Conservation (phyloP, 2,329 filamentous ascomycete species). For the Claviceps digitariae region DNA sequence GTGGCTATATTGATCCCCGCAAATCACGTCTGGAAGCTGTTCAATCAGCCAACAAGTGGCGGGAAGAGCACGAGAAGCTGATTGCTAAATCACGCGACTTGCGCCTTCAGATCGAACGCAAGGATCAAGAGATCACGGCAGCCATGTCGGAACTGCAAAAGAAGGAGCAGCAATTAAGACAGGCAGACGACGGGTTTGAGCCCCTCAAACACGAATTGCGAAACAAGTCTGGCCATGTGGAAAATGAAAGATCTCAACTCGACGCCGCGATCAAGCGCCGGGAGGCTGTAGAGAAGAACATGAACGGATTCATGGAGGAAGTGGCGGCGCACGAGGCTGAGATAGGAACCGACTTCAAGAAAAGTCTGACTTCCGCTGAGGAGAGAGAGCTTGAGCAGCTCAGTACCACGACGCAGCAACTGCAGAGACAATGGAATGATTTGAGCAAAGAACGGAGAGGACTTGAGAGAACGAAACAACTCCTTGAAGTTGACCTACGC, state of each 20-base stretch:
- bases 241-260: slow-evolving; percentile 58
- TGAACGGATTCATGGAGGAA: slow-evolving; percentile 64
- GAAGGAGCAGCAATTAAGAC: slow-evolving; percentile 61
- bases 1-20: slow-evolving; percentile 80
- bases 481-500: slow-evolving; percentile 76
- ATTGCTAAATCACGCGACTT: slow-evolving; percentile 52
- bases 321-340: slow-evolving; percentile 69
- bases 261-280: slow-evolving; percentile 52
- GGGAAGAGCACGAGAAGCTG: slow-evolving; percentile 59
- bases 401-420: slow-evolving; percentile 52
- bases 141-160: slow-evolving; percentile 78
- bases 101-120: slow-evolving; percentile 54
- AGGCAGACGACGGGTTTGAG: slow-evolving; percentile 70
- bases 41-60: slow-evolving; percentile 58
- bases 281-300: slow-evolving; percentile 58
- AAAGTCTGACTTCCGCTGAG: slow-evolving; percentile 69
- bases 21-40: slow-evolving; percentile 81
- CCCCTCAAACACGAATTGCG: slow-evolving; percentile 66
- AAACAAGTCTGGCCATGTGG: slow-evolving; percentile 59
- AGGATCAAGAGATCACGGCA: slow-evolving; percentile 79
- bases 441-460: slow-evolving; percentile 60
- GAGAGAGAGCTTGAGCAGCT: slow-evolving; percentile 66
- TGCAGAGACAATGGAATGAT: slow-evolving; percentile 66
- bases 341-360: slow-evolving; percentile 78
- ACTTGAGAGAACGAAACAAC: slow-evolving; percentile 66